A percentile compares a stretch with the other conserved stretches of the same genome.
Evolutionary conservation across 257 asterid genomes (phyloP).

Genomic region (Lavandula angustifolia): DNA sequence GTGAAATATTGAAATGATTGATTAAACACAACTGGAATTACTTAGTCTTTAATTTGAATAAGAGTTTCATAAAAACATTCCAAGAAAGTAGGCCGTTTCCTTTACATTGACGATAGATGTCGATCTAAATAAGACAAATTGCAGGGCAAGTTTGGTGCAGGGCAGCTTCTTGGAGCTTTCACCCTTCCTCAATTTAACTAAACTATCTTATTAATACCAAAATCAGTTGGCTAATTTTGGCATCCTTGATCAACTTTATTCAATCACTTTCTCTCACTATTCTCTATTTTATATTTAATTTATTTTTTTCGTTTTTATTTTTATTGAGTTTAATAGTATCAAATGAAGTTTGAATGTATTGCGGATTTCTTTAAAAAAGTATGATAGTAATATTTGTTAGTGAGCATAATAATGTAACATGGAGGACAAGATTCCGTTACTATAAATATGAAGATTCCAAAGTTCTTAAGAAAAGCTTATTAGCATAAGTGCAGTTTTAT

Average conservation of each 20-base stretch:
- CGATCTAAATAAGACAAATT: constrained; percentile 35
- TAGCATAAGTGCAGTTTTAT: constrained; percentile 5
- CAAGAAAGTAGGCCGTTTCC: constrained; percentile 40
- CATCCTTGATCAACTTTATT: not conserved
- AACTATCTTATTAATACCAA: constrained; percentile 8
- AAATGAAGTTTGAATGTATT: not conserved
- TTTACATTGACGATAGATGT: constrained; percentile 38
- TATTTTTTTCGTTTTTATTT: too few relatives aligned
- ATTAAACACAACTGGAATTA: not conserved
- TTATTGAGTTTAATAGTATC: too few relatives aligned
- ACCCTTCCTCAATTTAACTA: constrained; percentile 20
- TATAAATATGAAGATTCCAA: constrained; percentile 13
- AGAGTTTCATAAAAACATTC: constrained; percentile 14
- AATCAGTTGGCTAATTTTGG: not conserved
- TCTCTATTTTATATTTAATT: not conserved
- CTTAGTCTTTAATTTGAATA: not conserved
- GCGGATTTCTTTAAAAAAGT: too few relatives aligned
- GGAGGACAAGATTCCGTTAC: not conserved
- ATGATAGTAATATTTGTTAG: not conserved
- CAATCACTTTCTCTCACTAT: not conserved
- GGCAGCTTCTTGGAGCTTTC: constrained; percentile 33
- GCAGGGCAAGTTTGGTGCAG: constrained; percentile 35
- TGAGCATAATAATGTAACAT: not conserved
- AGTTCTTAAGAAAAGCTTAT: constrained; percentile 17
- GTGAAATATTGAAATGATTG: not conserved